Percentiles rank a stretch among this genome's conserved stretches.
Evolutionary conservation across 257 asterid species (phyloP).

Genomic region (Craterostigma plantagineum): DNA sequence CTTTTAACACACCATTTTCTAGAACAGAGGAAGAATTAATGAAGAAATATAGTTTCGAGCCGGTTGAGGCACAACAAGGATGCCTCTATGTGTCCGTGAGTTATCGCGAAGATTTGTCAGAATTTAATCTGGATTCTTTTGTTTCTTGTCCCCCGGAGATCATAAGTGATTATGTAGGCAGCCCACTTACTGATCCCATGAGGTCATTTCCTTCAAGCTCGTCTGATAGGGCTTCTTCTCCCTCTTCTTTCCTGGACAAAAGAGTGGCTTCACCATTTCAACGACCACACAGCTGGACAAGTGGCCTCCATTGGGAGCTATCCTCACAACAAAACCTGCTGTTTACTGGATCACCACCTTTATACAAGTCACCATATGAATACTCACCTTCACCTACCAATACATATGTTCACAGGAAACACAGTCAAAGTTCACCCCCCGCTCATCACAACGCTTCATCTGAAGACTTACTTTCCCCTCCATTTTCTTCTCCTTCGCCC

Average conservation of each 20-base stretch:
- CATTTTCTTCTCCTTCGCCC: conserved; percentile 84
- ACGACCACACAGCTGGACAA: conserved; percentile 92
- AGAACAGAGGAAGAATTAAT: conserved; percentile 57
- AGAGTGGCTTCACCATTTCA: conserved; percentile 40
- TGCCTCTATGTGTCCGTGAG: conserved; percentile 58
- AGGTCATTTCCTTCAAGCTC: conserved; percentile 49
- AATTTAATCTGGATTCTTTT: conserved; percentile 49
- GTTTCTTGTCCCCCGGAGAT: conserved; percentile 70
- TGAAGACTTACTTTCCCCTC: conserved; percentile 79
- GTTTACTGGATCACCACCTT: conserved; percentile 56
- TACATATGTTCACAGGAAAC: conserved; percentile 21
- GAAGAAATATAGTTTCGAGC: conserved; percentile 54
- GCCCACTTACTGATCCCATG: conserved; percentile 75
- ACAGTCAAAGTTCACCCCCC: conserved; percentile 25
- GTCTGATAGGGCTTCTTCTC: conserved; percentile 25
- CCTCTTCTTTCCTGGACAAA: conserved; percentile 29
- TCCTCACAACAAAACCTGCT: conserved; percentile 33
- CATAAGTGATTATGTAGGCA: conserved; percentile 83
- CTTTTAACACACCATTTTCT: conserved; percentile 60
- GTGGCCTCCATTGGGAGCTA: conserved; percentile 55
- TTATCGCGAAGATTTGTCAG: conserved; percentile 62
- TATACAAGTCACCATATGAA: conserved; percentile 41
- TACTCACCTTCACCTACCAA: conserved; percentile 45
- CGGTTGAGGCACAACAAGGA: conserved; percentile 80
- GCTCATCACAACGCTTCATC: conserved; percentile 24